phyloP scores from a whole-genome alignment of 1,284 basidiomycete species.

The Lentinus polychrous region DNA sequence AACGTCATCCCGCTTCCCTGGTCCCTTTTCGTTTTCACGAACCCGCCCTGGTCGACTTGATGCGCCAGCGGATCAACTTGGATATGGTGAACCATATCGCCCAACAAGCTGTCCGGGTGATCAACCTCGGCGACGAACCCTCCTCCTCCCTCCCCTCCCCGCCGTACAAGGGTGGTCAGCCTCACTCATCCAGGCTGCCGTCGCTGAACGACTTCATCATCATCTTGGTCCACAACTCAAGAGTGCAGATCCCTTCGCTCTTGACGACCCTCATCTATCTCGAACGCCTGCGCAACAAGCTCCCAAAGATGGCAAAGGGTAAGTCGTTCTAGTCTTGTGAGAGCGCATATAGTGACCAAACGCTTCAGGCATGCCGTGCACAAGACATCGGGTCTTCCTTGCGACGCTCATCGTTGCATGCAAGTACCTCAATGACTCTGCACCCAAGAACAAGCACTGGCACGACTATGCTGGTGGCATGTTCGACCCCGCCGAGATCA shows the following conservation, averaged over 20 bases:
- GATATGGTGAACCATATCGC: constrained; percentile 81
- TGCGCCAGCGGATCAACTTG: constrained; percentile 68
- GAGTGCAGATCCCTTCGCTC: constrained; percentile 89
- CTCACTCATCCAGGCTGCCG: constrained; percentile 39
- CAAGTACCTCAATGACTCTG: constrained; percentile 97
- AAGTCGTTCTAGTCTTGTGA: constrained; percentile 14
- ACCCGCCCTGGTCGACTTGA: constrained; percentile 70
- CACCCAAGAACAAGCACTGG: constrained; percentile 96
- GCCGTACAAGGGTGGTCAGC: constrained; percentile 35
- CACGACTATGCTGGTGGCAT: constrained; percentile 66
- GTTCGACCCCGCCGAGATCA: constrained; percentile 75
- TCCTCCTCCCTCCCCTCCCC: constrained; percentile 44
- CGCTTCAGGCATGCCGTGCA: constrained; percentile 75
- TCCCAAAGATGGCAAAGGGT: constrained; percentile 88
- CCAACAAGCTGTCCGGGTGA: constrained; percentile 55
- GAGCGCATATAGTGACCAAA: constrained; percentile 1
- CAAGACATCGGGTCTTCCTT: constrained; percentile 92
- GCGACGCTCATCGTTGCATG: constrained; percentile 93
- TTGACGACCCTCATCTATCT: constrained; percentile 92
- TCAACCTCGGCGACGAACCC: constrained; percentile 50
- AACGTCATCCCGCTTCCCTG: constrained; percentile 64
- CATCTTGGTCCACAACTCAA: constrained; percentile 78
- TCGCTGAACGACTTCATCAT: constrained; percentile 86
- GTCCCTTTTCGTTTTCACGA: constrained; percentile 64
- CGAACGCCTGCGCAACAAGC: constrained; percentile 75